These are phyloP conservation scores for Gloeopeniophorella convolvens DNA, from an alignment of 768 basidiomycete genomes.

Conservation along the genomic window DNA sequence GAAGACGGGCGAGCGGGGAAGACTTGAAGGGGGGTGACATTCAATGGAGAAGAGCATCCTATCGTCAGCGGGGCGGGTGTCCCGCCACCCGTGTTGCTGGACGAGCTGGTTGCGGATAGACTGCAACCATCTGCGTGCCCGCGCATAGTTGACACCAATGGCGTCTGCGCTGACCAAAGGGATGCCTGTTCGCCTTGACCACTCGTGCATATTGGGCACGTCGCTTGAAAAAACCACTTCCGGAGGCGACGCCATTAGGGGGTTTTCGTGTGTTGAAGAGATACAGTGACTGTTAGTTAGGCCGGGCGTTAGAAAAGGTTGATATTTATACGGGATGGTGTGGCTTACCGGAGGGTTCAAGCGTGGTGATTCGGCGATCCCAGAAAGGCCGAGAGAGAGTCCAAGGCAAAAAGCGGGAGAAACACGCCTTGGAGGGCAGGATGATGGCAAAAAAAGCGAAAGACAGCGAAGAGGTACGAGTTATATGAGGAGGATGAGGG, in stretches of 20 bases:
- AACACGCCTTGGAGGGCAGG: slow-evolving; percentile 15
- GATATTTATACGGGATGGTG: slow-evolving; percentile 16
- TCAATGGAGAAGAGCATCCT: slow-evolving; percentile 79
- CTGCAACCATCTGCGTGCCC: slow-evolving; percentile 71
- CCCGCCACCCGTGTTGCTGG: slow-evolving; percentile 64
- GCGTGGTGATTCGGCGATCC: slow-evolving; percentile 16
- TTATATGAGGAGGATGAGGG: slow-evolving; percentile 22
- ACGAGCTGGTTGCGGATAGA: slow-evolving; percentile 57
- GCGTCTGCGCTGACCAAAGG: slow-evolving; percentile 80
- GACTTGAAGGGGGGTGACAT: slow-evolving; percentile 61
- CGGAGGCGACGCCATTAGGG: slow-evolving; percentile 30
- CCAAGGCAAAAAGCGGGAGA: slow-evolving; percentile 2
- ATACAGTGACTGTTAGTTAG: slow-evolving; percentile 5
- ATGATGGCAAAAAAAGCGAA: slow-evolving; percentile 12
- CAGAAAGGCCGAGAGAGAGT: slow-evolving; percentile 5
- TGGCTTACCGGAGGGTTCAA: slow-evolving; percentile 15
- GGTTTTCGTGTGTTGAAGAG: slow-evolving; percentile 16
- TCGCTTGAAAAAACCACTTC: slow-evolving; percentile 75
- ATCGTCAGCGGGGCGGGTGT: slow-evolving; percentile 48
- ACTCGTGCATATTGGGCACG: slow-evolving; percentile 76
- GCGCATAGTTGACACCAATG: slow-evolving; percentile 72
- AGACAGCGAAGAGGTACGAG: slow-evolving; percentile 19
- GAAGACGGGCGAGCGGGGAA: slow-evolving; percentile 71
- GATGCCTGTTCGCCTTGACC: slow-evolving; percentile 73
- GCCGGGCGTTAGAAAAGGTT: slow-evolving; percentile 4